Percentiles rank a stretch among this genome's conserved stretches.
phyloP scores from a whole-genome alignment of 257 asterid genomes.

The Linaria vulgaris region DNA sequence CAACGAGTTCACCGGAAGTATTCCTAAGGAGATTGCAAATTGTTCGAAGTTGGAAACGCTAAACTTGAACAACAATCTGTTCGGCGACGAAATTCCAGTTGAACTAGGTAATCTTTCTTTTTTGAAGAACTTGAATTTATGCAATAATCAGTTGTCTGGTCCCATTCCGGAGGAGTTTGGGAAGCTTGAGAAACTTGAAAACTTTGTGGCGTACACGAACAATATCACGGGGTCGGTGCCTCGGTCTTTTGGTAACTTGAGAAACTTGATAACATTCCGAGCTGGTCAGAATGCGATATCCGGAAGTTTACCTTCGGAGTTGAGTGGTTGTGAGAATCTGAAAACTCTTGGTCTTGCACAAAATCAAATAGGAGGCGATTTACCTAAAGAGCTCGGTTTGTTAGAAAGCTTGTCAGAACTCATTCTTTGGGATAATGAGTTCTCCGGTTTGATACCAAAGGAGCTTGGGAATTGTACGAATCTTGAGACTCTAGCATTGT shows the following conservation, averaged over 20 bases:
- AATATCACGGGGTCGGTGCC: constrained; percentile 77
- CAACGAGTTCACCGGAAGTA: constrained; percentile 54
- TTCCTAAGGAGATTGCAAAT: constrained; percentile 73
- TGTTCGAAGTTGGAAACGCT: constrained; percentile 51
- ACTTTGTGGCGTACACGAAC: constrained; percentile 81
- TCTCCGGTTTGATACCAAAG: constrained; percentile 67
- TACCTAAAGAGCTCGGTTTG: constrained; percentile 81
- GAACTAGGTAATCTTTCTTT: constrained; percentile 55
- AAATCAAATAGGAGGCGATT: constrained; percentile 55
- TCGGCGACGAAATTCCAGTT: constrained; percentile 63
- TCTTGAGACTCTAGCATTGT: constrained; percentile 64
- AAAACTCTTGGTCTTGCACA: constrained; percentile 79
- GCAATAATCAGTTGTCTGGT: constrained; percentile 76
- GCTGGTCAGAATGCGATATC: constrained; percentile 82
- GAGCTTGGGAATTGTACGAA: constrained; percentile 73
- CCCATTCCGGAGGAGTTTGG: constrained; percentile 68
- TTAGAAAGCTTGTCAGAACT: constrained; percentile 52
- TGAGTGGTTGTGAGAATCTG: constrained; percentile 59
- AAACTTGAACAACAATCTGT: constrained; percentile 52
- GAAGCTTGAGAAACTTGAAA: constrained; percentile 59
- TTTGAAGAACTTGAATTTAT: constrained; percentile 45
- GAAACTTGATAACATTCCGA: constrained; percentile 53
- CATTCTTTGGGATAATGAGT: constrained; percentile 73
- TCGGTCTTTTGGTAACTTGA: constrained; percentile 58
- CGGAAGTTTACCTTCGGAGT: constrained; percentile 67